These are phyloP conservation scores for Cronartium ribicola DNA, from an alignment of 1,284 basidiomycete genomes.

Conservation along the genomic window DNA sequence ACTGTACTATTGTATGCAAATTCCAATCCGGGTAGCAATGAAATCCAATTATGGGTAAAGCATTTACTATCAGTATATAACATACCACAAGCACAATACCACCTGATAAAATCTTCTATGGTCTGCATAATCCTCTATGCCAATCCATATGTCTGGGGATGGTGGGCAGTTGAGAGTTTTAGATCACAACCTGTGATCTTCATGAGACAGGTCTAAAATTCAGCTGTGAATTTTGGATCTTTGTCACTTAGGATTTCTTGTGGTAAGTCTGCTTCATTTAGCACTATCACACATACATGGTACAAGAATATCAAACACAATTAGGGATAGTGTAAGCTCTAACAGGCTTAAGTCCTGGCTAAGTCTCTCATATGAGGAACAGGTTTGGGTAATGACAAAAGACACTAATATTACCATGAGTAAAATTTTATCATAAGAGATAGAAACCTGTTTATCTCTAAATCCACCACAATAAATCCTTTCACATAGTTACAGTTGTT, in stretches of 20 bases:
- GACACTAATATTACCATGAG: no score
- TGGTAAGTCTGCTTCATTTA: not conserved
- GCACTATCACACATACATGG: not conserved
- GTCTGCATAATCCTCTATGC: not conserved
- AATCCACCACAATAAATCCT: no score
- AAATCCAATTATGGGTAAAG: conserved; percentile 15
- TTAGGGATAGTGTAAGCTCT: no score
- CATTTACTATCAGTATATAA: conserved; percentile 6
- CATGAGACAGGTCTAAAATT: not conserved
- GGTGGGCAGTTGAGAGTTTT: not conserved
- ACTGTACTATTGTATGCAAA: conserved; percentile 1
- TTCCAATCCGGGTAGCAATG: conserved; percentile 5
- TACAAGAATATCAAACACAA: no score
- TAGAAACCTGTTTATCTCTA: no score
- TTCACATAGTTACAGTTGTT: no score
- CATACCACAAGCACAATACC: conserved; percentile 8
- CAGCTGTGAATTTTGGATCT: not conserved
- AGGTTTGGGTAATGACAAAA: no score
- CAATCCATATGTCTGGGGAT: no score
- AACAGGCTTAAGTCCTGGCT: no score
- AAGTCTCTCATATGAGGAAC: no score
- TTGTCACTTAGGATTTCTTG: not conserved
- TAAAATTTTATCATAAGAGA: no score
- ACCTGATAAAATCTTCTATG: not conserved
- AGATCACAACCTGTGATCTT: not conserved